Base-by-base conservation (phyloP, 2,329 filamentous ascomycete genomes). In the Fusarium begoniae region DNA sequence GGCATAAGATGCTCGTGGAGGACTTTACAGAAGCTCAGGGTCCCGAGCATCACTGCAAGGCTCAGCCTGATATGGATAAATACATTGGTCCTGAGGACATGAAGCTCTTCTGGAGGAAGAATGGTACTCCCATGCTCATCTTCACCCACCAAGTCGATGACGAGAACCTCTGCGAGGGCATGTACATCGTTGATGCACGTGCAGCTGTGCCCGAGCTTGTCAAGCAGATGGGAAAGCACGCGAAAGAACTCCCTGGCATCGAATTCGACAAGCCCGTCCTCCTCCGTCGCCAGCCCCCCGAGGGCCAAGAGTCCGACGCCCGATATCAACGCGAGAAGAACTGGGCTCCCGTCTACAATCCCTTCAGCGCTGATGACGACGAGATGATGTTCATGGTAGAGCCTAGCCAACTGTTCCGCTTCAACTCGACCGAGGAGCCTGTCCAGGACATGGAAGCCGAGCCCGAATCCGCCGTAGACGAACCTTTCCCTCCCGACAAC, bases 371-470 rank as follows among this genome's bases (percentile, higher is more conserved):
- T 1, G 73, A 75, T 13, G 73, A 75, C 4, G 70, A 75, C 30
- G 73, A 75, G 35, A 73, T 75, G 70, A 74, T 75, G 73, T 75
- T 75, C 43, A 75, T 75, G 73, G 73, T 75, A 22, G 73, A 75
- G 41, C 70, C 73, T 14, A 74, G 73, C 48, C 66, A 72, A 28
- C 59, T 75, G 7, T 75, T 62, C 59, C 66, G 70, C 9, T 75
- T 68, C 53, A 74, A 65, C 28, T 62, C 63, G 8, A 64, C 59
- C 26, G 48, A 63, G 2, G 48, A 61, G 35, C 73, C 73, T 22
- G 66, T 75, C 20, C 47, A 41, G 24, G 28, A 68, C 48, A 66
- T 75, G 51, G 50, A 67, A 8, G 65, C 74, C 15, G 65, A 74
- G 11, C 44, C 17, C 24, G 65, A 73, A n/a, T 76, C 74, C 5